Percentiles rank a stretch among this genome's conserved stretches.
phyloP scores from a whole-genome alignment of 345 rosid genomes.

The Kernera saxatilis region DNA sequence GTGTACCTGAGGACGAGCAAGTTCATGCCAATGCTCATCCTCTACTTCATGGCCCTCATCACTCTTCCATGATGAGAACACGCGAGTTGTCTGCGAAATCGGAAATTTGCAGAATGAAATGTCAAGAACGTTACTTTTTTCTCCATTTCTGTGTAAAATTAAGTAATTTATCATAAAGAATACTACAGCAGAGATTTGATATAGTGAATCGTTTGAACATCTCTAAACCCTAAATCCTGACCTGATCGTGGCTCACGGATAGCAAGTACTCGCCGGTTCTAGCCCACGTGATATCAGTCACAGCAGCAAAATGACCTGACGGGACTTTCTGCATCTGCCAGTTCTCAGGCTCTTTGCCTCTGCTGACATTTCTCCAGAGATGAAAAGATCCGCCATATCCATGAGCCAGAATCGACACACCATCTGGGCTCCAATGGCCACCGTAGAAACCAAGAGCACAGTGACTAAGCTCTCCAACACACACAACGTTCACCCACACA shows the following conservation, averaged over 20 bases:
- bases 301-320: constrained; percentile 83
- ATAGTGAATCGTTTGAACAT: background rate
- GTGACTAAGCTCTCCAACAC: constrained; percentile 92
- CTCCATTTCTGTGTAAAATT: background rate
- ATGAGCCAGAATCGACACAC: constrained; percentile 71
- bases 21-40: constrained; percentile 74
- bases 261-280: constrained; percentile 67
- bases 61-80: constrained; percentile 77
- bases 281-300: constrained; percentile 81
- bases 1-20: constrained; percentile 94
- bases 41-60: constrained; percentile 27
- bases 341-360: constrained; percentile 41
- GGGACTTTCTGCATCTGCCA: constrained; percentile 93
- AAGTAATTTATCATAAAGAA: background rate
- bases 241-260: constrained; percentile 96
- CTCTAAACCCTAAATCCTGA: constrained; percentile 16
- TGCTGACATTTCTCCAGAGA: constrained; percentile 74
- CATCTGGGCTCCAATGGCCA: constrained; percentile 85
- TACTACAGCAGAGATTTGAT: background rate
- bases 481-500: constrained; percentile 95
- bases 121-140: background rate
- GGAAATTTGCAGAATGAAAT: background rate
- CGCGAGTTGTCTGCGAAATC: constrained; percentile 60
- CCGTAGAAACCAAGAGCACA: constrained; percentile 98
- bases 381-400: constrained; percentile 94